Evolutionary conservation across 352 stramenopile genomes (phyloP).

Genomic region (Hyaloperonospora brassicae): DNA sequence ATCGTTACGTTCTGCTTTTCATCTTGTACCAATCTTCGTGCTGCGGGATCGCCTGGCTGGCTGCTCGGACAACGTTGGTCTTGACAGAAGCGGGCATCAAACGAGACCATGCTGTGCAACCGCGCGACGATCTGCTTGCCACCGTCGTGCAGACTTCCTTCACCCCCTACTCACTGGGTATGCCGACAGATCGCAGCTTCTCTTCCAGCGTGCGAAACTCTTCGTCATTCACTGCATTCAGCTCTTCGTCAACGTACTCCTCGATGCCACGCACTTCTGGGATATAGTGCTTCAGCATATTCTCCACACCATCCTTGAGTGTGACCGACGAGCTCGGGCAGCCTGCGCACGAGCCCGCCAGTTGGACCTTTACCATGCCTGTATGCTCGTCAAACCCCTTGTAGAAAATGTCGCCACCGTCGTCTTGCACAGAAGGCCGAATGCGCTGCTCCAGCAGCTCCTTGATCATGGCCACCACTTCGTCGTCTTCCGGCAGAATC

Average conservation of each 20-base stretch:
- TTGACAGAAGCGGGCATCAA: too few species aligned
- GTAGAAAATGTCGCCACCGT: constrained; percentile 99
- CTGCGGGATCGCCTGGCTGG: too few species aligned
- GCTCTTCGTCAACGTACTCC: constrained; percentile 71
- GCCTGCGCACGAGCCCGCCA: constrained; percentile 94
- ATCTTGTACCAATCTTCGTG: too few species aligned
- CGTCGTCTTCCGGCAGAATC: constrained; percentile 95
- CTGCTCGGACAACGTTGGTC: too few species aligned
- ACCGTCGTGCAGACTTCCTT: background rate
- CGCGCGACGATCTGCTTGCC: too few species aligned
- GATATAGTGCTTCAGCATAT: constrained; percentile 99
- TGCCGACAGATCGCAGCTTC: constrained; percentile 71
- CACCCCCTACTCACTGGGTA: constrained; percentile 60
- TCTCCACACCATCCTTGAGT: constrained; percentile 99
- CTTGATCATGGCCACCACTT: constrained; percentile 99
- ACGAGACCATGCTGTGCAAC: too few species aligned
- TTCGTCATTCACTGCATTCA: constrained; percentile 69
- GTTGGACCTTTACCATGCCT: constrained; percentile 84
- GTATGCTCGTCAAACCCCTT: constrained; percentile 93
- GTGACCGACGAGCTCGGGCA: constrained; percentile 97
- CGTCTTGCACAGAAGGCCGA: constrained; percentile 97
- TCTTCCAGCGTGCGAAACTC: constrained; percentile 80
- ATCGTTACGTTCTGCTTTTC: too few species aligned
- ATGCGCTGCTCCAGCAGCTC: constrained; percentile 98
- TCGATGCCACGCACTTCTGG: constrained; percentile 91